These are phyloP conservation scores for Hypseocharis bilobata DNA, from an alignment of 441 rosid species.

Conservation along the genomic window DNA sequence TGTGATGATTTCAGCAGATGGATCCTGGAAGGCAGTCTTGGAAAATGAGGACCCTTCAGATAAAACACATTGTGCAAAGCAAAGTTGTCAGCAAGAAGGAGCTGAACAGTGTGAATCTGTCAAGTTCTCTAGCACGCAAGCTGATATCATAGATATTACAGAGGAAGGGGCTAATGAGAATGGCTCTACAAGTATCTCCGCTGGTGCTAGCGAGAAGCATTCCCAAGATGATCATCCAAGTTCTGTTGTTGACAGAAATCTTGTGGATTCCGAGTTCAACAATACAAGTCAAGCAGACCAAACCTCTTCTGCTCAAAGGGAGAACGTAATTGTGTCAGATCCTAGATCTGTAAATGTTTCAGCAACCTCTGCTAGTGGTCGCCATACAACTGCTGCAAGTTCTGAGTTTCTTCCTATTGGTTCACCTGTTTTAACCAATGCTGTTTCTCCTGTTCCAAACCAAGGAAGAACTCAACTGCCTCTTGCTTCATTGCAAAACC, in stretches of 20 bases:
- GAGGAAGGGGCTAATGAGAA: background rate
- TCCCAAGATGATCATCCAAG: background rate
- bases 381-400: background rate
- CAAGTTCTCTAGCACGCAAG: background rate
- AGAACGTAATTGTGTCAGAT: background rate
- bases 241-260: too few relatives aligned
- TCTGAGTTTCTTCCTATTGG: background rate
- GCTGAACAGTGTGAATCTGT: background rate
- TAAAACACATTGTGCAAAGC: background rate
- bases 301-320: background rate
- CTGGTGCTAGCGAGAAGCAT: too few relatives aligned
- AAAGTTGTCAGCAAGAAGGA: background rate
- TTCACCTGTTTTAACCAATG: background rate
- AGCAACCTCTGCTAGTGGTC: background rate
- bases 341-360: background rate
- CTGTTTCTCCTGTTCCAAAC: background rate
- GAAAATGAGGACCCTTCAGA: background rate
- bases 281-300: background rate
- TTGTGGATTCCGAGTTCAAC: background rate
- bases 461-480: background rate
- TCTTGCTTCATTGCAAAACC: background rate
- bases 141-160: background rate
- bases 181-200: background rate
- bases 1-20: constrained; percentile 6
- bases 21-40: background rate